phyloP scores from a whole-genome alignment of 2,329 filamentous ascomycete species.

The Pseudogymnoascus sp. region DNA sequence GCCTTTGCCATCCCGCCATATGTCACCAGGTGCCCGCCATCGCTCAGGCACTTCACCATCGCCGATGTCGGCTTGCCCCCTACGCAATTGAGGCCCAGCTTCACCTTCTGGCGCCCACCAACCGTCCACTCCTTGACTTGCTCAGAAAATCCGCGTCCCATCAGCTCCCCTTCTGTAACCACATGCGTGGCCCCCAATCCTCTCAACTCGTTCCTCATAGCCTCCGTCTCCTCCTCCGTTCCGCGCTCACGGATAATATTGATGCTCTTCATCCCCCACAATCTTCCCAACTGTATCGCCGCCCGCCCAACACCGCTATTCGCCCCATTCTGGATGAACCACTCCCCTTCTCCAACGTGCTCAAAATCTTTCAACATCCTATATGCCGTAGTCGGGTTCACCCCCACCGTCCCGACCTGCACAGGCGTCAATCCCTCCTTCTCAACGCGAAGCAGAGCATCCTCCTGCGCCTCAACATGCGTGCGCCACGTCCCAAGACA shows the following conservation, averaged over 20 bases:
- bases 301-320: constrained; percentile 89
- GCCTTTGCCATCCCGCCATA: constrained; percentile 94
- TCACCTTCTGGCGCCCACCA: constrained; percentile 61
- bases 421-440: constrained; percentile 60
- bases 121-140: constrained; percentile 55
- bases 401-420: constrained; percentile 78
- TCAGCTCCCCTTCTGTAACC: constrained; percentile 40
- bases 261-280: constrained; percentile 86
- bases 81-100: constrained; percentile 84
- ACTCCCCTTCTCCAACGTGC: constrained; percentile 61
- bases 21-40: constrained; percentile 70
- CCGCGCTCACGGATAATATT: constrained; percentile 75
- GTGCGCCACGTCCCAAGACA: constrained; percentile 93
- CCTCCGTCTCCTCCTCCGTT: constrained; percentile 53
- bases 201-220: constrained; percentile 50
- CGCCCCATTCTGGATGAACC: constrained; percentile 95
- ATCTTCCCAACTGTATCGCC: constrained; percentile 74
- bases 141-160: constrained; percentile 35
- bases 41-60: constrained; percentile 64
- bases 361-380: constrained; percentile 81
- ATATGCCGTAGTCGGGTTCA: constrained; percentile 93
- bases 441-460: constrained; percentile 62
- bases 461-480: constrained; percentile 60
- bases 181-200: constrained; percentile 46
- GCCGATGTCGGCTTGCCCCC: constrained; percentile 76